Evolutionary conservation across 306 rosid genomes (phyloP).

Genomic region (Citrullus colocynthis): DNA sequence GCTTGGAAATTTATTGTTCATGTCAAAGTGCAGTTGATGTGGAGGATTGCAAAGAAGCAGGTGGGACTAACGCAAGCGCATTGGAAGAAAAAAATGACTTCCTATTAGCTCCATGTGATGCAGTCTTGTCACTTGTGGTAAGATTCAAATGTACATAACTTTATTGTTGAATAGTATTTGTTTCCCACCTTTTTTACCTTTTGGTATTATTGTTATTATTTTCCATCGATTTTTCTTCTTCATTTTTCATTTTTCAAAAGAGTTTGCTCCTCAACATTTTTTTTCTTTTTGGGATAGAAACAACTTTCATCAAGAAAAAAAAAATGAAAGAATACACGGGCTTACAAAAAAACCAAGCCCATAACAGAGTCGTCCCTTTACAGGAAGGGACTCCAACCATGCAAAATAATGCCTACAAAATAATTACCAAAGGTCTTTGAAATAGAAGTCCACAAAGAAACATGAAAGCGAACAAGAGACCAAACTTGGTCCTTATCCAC

Average conservation of each 20-base stretch:
- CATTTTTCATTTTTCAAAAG: neutral
- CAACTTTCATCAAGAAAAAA: too few relatives aligned
- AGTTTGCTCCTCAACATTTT: neutral
- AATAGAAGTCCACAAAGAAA: too few relatives aligned
- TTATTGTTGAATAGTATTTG: neutral
- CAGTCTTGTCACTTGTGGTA: constrained; percentile 63
- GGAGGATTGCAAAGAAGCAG: constrained; percentile 22
- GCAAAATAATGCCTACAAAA: too few relatives aligned
- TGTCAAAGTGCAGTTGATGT: constrained; percentile 26
- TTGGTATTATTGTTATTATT: neutral
- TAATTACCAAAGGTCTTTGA: too few relatives aligned
- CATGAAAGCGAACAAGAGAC: too few relatives aligned
- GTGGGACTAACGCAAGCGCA: constrained; percentile 12
- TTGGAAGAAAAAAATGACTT: constrained; percentile 32
- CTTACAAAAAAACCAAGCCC: too few relatives aligned
- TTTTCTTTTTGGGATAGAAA: neutral
- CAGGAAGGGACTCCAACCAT: too few relatives aligned
- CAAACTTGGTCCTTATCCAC: too few relatives aligned
- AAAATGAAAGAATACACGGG: too few relatives aligned
- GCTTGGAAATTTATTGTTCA: constrained; percentile 69
- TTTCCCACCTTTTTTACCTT: neutral
- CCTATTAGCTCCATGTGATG: constrained; percentile 75
- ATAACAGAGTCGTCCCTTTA: too few relatives aligned
- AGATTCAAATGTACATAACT: constrained; percentile 8
- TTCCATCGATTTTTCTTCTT: neutral